A percentile compares a stretch with the other conserved stretches of the same genome.
Evolutionary conservation across 2,329 filamentous ascomycete genomes (phyloP).

Genomic region (Emericellopsis atlantica): DNA sequence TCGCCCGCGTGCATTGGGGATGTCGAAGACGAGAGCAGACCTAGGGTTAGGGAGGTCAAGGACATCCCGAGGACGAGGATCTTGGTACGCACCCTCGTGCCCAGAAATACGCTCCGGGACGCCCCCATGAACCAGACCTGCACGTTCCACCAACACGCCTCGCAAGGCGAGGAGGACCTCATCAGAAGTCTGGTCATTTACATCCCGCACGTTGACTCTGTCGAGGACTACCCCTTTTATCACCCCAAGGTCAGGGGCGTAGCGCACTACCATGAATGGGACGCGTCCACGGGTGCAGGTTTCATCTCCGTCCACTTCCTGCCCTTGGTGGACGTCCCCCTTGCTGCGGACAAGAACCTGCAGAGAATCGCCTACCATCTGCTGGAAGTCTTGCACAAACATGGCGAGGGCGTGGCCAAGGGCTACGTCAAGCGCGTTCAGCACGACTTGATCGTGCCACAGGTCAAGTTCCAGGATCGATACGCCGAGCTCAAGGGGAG

Average conservation of each 20-base stretch:
- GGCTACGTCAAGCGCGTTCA: conserved; percentile 74
- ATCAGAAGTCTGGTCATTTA: conserved; percentile 48
- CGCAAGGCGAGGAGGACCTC: conserved; percentile 12
- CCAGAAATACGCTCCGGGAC: conserved; percentile 70
- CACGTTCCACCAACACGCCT: conserved; percentile 43
- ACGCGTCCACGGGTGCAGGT: conserved; percentile 26
- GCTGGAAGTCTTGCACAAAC: conserved; percentile 57
- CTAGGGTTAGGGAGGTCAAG: conserved; percentile 10
- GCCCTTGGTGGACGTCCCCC: conserved; percentile 26
- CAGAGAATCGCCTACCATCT: conserved; percentile 57
- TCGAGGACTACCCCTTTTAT: conserved; percentile 68
- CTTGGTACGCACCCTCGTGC: conserved; percentile 66
- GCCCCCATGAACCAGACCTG: conserved; percentile 70
- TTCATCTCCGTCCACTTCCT: conserved; percentile 48
- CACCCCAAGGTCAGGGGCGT: conserved; percentile 67
- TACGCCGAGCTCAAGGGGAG: conserved; percentile 69
- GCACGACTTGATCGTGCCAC: conserved; percentile 71
- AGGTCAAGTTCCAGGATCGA: conserved; percentile 66
- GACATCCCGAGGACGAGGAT: conserved; percentile 38
- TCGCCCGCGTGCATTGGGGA: conserved; percentile 10
- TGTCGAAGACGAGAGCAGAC: conserved; percentile 10
- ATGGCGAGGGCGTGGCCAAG: conserved; percentile 49
- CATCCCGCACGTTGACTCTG: conserved; percentile 54
- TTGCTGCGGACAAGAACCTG: conserved; percentile 31
- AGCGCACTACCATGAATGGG: conserved; percentile 63